These are phyloP conservation scores for Fraxinus angustifolia DNA, from an alignment of 305 asterid genomes.

Conservation along the genomic window DNA sequence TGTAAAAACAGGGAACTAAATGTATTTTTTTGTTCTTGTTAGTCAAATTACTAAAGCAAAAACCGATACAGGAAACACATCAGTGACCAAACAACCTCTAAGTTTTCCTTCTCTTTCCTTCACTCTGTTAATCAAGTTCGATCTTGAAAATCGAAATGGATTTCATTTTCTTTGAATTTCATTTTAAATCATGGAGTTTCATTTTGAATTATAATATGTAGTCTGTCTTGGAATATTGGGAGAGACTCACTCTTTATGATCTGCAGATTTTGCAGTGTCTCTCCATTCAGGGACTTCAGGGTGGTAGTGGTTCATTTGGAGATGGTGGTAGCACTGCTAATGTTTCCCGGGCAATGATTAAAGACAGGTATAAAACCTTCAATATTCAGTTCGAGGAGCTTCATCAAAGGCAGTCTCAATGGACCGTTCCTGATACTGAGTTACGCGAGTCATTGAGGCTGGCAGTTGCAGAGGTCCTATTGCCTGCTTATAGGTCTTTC, in stretches of 20 bases:
- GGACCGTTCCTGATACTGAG: conserved; percentile 98
- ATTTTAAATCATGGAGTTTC: neutral
- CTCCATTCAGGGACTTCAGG: conserved; percentile 59
- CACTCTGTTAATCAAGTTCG: neutral
- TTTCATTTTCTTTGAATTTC: neutral
- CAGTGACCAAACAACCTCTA: neutral
- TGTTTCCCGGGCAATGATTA: conserved; percentile 71
- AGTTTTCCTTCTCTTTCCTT: neutral
- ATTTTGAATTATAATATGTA: neutral
- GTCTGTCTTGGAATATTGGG: neutral
- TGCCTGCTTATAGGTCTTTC: conserved; percentile 92
- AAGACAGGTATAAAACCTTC: conserved; percentile 85
- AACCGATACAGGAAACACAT: neutral
- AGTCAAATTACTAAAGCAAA: neutral
- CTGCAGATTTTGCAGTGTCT: conserved; percentile 83
- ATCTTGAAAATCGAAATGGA: neutral
- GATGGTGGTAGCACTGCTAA: conserved; percentile 54
- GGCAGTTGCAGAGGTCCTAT: conserved; percentile 94
- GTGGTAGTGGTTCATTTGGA: conserved; percentile 47
- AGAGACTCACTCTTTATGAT: neutral
- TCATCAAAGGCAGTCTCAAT: conserved; percentile 95
- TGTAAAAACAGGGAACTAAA: neutral
- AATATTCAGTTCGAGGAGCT: conserved; percentile 83
- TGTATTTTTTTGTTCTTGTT: neutral
- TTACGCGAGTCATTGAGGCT: conserved; percentile 88